Evolutionary conservation across 441 rosid species (phyloP).

Genomic region (Erodium texanum): DNA sequence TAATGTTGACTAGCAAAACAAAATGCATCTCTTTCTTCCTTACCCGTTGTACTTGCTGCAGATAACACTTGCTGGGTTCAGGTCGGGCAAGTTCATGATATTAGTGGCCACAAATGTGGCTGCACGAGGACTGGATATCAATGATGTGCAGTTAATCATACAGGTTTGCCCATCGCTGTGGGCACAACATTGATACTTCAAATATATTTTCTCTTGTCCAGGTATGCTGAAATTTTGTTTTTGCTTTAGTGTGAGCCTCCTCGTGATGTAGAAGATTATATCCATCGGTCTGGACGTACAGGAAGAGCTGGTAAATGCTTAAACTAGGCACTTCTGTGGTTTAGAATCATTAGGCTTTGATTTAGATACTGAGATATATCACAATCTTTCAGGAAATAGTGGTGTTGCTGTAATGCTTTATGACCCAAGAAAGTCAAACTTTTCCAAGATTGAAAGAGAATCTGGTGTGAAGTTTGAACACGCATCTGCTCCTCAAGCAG

Average conservation of each 20-base stretch:
- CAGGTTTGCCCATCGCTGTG: conserved; percentile 43
- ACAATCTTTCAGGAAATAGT: conserved; percentile 51
- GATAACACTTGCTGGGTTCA: conserved; percentile 83
- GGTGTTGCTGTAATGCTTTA: conserved; percentile 87
- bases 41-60: conserved; percentile 21
- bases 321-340: conserved; percentile 3
- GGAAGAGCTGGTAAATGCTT: conserved; percentile 72
- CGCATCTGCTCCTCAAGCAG: conserved; percentile 63
- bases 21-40: background rate
- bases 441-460: conserved; percentile 70
- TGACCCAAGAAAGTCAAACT: conserved; percentile 61
- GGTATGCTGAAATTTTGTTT: conserved; percentile 8
- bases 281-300: conserved; percentile 94
- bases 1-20: background rate
- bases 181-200: background rate
- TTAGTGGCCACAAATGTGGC: conserved; percentile 96
- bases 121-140: conserved; percentile 93
- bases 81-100: conserved; percentile 75
- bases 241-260: conserved; percentile 84
- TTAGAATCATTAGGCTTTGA: conserved; percentile 8
- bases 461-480: conserved; percentile 87
- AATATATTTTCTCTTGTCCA: background rate
- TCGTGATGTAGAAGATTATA: conserved; percentile 87
- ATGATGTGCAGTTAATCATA: conserved; percentile 86
- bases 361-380: conserved; percentile 14